These are phyloP conservation scores for Lactifluus pinguis DNA, from an alignment of 768 basidiomycete genomes.

Conservation along the genomic window DNA sequence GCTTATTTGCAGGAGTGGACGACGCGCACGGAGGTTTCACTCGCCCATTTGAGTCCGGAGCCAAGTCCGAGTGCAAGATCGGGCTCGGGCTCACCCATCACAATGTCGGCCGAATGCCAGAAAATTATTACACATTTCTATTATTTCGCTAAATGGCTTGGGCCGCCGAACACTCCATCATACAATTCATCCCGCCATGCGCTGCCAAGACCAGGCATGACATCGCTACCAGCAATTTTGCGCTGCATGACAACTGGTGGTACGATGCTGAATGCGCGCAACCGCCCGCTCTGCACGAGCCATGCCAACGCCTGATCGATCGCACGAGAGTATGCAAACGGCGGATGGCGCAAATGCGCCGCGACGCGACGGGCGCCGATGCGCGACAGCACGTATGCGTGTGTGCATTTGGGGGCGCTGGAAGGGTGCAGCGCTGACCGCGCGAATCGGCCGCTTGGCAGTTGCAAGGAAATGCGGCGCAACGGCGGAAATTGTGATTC, in stretches of 20 bases:
- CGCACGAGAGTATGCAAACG: constrained; percentile 70
- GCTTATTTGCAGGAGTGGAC: background rate
- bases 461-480: constrained; percentile 13
- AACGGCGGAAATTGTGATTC: constrained; percentile 42
- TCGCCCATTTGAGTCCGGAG: too few relatives aligned
- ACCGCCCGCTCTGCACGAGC: constrained; percentile 47
- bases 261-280: constrained; percentile 56
- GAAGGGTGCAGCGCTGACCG: constrained; percentile 45
- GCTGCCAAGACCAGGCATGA: constrained; percentile 41
- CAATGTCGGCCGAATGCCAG: background rate
- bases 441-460: constrained; percentile 1
- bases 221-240: constrained; percentile 50
- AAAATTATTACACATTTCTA: background rate
- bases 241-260: constrained; percentile 61
- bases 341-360: constrained; percentile 47
- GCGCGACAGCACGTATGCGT: constrained; percentile 57
- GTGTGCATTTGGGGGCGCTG: constrained; percentile 56
- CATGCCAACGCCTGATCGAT: constrained; percentile 67
- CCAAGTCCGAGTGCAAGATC: too few relatives aligned
- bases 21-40: background rate
- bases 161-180: constrained; percentile 36
- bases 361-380: constrained; percentile 53
- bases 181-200: constrained; percentile 44
- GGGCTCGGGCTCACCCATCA: background rate
- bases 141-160: background rate